A percentile compares a stretch with the other conserved stretches of the same genome.
These are phyloP conservation scores for Globisporangium barbulae DNA, from an alignment of 352 stramenopile genomes.

Conservation along the genomic window DNA sequence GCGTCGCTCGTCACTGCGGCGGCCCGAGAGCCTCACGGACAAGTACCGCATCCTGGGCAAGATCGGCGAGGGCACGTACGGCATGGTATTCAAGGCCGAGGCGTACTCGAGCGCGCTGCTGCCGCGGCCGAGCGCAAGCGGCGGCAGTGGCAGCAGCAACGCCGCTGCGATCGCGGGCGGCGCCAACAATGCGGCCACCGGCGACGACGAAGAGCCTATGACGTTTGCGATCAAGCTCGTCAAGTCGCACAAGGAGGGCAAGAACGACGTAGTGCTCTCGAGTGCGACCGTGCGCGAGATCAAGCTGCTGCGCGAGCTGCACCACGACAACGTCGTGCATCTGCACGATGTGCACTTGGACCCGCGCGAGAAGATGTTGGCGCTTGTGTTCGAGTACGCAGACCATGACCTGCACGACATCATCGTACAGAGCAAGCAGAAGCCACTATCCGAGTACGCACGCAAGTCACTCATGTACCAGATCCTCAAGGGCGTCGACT, in stretches of 20 bases:
- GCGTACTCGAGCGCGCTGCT: conserved; percentile 45
- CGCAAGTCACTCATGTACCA: conserved; percentile 93
- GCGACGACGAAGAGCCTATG: conserved; percentile 72
- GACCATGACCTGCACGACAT: conserved; percentile 90
- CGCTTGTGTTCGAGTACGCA: conserved; percentile 88
- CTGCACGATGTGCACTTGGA: conserved; percentile 87
- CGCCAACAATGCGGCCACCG: not conserved
- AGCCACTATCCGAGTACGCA: conserved; percentile 88
- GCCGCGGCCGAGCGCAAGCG: conserved; percentile 25
- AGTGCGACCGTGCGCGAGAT: conserved; percentile 89
- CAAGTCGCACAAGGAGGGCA: conserved; percentile 88
- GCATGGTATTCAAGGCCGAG: conserved; percentile 88
- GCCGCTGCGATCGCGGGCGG: not conserved
- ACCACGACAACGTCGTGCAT: conserved; percentile 87
- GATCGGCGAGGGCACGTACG: conserved; percentile 88
- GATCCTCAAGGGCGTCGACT: conserved; percentile 90
- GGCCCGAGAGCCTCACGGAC: conserved; percentile 71
- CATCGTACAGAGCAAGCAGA: conserved; percentile 86
- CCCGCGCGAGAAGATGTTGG: conserved; percentile 75
- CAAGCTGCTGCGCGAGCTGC: conserved; percentile 84
- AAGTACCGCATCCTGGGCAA: conserved; percentile 86
- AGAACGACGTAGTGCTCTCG: conserved; percentile 88
- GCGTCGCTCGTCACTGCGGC: conserved; percentile 55
- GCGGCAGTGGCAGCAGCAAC: conserved; percentile 2
- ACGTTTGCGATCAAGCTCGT: conserved; percentile 89